Percentiles rank a stretch among this genome's conserved stretches.
Conservation (phyloP, 202 grass and related monocot species). For the Carex arenaria region DNA sequence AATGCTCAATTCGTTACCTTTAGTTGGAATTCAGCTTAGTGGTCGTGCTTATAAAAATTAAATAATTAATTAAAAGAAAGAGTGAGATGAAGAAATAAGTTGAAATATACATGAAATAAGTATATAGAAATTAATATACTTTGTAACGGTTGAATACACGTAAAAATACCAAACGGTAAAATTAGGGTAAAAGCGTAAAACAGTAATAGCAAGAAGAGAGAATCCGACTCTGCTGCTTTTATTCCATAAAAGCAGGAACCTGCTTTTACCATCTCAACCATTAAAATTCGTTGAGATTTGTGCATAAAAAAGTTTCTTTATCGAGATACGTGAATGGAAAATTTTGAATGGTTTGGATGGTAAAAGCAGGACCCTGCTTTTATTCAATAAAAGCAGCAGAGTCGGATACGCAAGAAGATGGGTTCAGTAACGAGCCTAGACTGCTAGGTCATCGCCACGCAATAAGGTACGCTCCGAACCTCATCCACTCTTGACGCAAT, state of each 20-base stretch:
- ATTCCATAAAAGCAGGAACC: too few species aligned
- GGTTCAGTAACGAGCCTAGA: not conserved
- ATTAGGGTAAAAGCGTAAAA: conserved; percentile 3
- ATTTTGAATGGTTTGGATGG: too few species aligned
- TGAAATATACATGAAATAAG: not conserved
- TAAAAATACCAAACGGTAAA: not conserved
- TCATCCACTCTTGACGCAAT: not conserved
- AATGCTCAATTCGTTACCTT: not conserved
- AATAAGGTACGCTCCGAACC: not conserved
- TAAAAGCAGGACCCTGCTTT: too few species aligned
- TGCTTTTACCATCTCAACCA: too few species aligned
- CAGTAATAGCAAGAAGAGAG: too few species aligned
- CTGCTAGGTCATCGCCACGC: conserved; percentile 27
- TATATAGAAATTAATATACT: not conserved
- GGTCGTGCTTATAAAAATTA: not conserved
- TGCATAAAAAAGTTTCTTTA: too few species aligned
- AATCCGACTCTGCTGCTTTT: too few species aligned
- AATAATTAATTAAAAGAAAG: not conserved
- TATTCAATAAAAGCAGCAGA: too few species aligned
- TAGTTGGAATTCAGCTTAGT: not conserved
- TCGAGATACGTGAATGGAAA: too few species aligned
- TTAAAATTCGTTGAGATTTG: too few species aligned
- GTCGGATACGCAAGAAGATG: too few species aligned
- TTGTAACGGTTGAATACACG: not conserved
- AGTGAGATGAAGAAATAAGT: not conserved